phyloP scores from a whole-genome alignment of 1,284 basidiomycete genomes.

The Abortiporus biennis region DNA sequence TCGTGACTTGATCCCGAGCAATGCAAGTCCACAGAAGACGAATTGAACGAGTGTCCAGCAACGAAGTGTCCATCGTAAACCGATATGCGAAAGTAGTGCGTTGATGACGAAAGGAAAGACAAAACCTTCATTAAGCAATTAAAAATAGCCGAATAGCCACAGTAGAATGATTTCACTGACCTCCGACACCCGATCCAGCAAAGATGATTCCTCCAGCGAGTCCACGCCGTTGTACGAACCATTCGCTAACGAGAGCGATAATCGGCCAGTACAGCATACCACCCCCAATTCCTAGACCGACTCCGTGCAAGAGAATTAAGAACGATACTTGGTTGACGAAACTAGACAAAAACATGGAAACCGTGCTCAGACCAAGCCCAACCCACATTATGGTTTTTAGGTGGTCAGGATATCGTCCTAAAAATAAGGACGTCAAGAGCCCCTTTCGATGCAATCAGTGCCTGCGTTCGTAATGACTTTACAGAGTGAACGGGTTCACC shows the following conservation, averaged over 20 bases:
- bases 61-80: constrained; percentile 23
- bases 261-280: constrained; percentile 22
- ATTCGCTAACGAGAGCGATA: constrained; percentile 18
- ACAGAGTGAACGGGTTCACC: neutral
- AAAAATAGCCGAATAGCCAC: too few relatives aligned
- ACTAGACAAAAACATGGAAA: constrained; percentile 20
- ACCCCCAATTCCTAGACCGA: constrained; percentile 19
- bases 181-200: constrained; percentile 22
- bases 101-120: constrained; percentile 22
- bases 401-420: constrained; percentile 20
- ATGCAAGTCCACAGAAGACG: constrained; percentile 16
- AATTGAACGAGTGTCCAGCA: constrained; percentile 18
- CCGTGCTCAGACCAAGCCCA: constrained; percentile 15
- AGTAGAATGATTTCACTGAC: constrained; percentile 12
- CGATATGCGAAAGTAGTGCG: constrained; percentile 17
- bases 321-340: constrained; percentile 22
- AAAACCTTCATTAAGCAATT: constrained; percentile 13
- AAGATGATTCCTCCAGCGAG: constrained; percentile 24
- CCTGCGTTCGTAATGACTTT: neutral
- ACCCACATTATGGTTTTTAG: constrained; percentile 18
- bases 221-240: constrained; percentile 20
- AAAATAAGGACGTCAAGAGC: constrained; percentile 17
- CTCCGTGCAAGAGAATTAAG: constrained; percentile 22
- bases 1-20: constrained; percentile 19
- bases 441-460: constrained; percentile 9